Base-by-base conservation (phyloP, 2,329 filamentous ascomycete species). In the Ceratocystiopsis sp. region DNA sequence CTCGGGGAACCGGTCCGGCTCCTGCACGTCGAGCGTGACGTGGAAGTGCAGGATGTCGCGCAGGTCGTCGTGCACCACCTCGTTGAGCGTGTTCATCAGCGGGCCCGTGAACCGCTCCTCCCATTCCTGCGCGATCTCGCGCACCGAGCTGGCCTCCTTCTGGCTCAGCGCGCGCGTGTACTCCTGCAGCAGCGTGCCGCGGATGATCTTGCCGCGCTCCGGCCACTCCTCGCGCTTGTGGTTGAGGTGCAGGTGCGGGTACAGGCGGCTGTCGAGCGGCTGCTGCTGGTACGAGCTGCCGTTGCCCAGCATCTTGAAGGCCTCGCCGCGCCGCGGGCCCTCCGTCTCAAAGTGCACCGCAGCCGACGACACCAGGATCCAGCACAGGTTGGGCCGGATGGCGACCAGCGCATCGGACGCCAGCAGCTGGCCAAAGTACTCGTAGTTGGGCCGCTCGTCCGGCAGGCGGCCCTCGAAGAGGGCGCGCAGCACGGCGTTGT, bases 1-100 rank as follows among this genome's bases (percentile, higher is more conserved):
- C 12, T 64, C 59, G 4, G 73, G 73, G 51, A 77, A 75, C 45
- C 68, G 66, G 50, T 65, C 66, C 38, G 68, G 67, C 48, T 73
- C 65, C 53, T 75, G 70, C 2, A 78, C 57, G 48, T 76, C 68
- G 8, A 80, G 63, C 1, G 72, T 72, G 5, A 71, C 66, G 47
- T 76, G 73, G 62, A 78, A 73, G 58, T 79, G 73, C 48, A 79
- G 61, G 34, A 78, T 67, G 48, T 71, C 68, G 46, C 67, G 68
- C 18, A 66, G 61, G 49, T 73, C 64, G 32, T 71, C 65, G 11
- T 66, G 61, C 2, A 62, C 57, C 11, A 66, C 61, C 2, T 64
- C 57, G 42, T 70, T 62, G 4, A 78, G 51, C 34, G 66, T 63
- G 41, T 69, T 64, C 49, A 68, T 63, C 46, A 79, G 65, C 42